A percentile compares a stretch with the other conserved stretches of the same genome.
Conservation (phyloP, 768 basidiomycete species). For the Guyanaporus albipodus region DNA sequence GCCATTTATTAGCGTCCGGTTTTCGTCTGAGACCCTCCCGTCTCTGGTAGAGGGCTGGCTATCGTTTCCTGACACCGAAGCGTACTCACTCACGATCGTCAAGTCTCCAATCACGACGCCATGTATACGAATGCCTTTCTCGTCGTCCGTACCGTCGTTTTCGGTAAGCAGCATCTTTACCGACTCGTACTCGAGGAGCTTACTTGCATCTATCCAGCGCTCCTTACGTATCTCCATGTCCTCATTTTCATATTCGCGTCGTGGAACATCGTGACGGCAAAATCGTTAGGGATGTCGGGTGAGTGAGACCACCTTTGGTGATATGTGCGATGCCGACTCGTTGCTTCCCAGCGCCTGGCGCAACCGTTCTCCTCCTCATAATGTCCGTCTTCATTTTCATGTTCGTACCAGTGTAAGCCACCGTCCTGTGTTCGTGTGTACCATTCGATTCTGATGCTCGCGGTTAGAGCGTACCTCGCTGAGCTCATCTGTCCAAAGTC, state of each 20-base stretch:
- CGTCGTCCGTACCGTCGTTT: constrained; percentile 51
- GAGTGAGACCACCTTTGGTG: constrained; percentile 6
- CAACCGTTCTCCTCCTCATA: constrained; percentile 47
- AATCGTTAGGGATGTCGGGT: constrained; percentile 37
- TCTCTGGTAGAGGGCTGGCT: constrained; percentile 23
- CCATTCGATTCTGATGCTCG: not conserved
- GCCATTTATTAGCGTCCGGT: constrained; percentile 10
- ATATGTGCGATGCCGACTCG: not conserved
- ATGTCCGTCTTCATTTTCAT: constrained; percentile 37
- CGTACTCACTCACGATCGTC: constrained; percentile 14
- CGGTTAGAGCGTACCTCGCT: constrained; percentile 31
- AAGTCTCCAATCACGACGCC: constrained; percentile 8
- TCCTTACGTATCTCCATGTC: constrained; percentile 49
- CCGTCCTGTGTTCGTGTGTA: not conserved
- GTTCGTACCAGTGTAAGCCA: constrained; percentile 31
- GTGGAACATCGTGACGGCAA: constrained; percentile 49
- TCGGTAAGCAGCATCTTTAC: constrained; percentile 41
- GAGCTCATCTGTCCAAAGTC: constrained; percentile 35
- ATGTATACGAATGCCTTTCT: constrained; percentile 56
- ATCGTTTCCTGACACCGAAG: too few relatives aligned
- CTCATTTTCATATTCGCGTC: constrained; percentile 52
- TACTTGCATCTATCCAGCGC: constrained; percentile 18
- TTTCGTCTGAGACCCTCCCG: constrained; percentile 1
- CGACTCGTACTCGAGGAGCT: not conserved
- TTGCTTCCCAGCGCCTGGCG: constrained; percentile 39